Base-by-base conservation (phyloP, 2,329 filamentous ascomycete species). In the Chaetomiaceae sp. region DNA sequence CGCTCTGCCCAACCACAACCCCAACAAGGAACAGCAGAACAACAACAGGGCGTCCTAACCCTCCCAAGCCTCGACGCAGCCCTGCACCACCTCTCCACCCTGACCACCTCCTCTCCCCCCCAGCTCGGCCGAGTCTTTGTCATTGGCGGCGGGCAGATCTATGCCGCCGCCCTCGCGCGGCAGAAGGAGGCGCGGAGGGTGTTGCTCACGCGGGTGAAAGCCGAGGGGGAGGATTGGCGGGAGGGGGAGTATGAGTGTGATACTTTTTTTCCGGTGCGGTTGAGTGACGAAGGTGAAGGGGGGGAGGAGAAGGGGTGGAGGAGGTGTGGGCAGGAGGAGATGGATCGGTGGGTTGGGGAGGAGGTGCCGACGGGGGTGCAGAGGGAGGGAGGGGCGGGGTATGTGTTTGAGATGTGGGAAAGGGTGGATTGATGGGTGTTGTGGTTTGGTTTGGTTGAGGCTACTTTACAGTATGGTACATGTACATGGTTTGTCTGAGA, bases 141-240 rank as follows among this genome's bases (percentile, higher is more conserved):
- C 38, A 96, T 99, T 62, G 93, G 93, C 20, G 93, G 93, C 4
- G 87, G 83, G 50, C 86, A 90, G 70, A 85, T 97, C 58, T 99
- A 97, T 69, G 74, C 73, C 34, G 78, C 83, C 19, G 85, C 89
- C 13, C 72, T 97, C n/a, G n/a, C n/a, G 63, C 65, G 70, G 59
- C 61, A 82, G 51, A 64, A 68, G 37, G 75, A 82, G 65, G 74
- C 82, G 37, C 76, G 72, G 60, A 72, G 83, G 35, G 77, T 93
- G 48, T 68, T 93, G 54, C 70, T 92, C 57, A 93, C 88, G 44
- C 76, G 79, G 56, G 78, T 95, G 31, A n/a, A n/a, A n/a, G n/a
- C n/a, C n/a, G n/a, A n/a, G n/a, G n/a, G n/a, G n/a, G n/a, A n/a
- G n/a, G n/a, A n/a, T n/a, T n/a, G n/a, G n/a, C n/a, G n/a, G n/a